A percentile compares a stretch with the other conserved stretches of the same genome.
Conservation (phyloP, 208 protist genomes). For the Trypanosoma boissoni region DNA sequence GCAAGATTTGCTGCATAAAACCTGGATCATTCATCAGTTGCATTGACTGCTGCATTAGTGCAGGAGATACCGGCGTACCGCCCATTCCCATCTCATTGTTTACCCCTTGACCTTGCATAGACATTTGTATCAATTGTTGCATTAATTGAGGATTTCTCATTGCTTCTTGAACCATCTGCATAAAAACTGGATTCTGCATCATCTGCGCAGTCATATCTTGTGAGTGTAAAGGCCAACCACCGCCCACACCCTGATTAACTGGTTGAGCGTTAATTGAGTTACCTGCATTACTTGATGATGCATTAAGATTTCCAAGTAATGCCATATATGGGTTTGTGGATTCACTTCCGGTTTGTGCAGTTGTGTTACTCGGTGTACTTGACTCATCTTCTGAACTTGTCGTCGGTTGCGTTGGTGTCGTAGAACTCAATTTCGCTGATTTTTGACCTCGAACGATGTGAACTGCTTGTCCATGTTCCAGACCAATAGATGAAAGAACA, state of each 20-base stretch:
- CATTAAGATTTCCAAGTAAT: slow-evolving; percentile 42
- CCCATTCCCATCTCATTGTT: slow-evolving; percentile 20
- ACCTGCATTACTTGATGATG: background rate
- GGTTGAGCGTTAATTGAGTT: background rate
- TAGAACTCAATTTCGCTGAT: background rate
- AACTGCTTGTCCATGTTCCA: slow-evolving; percentile 76
- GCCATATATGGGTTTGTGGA: slow-evolving; percentile 67
- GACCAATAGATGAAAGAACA: slow-evolving; percentile 64
- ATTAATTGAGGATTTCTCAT: slow-evolving; percentile 67
- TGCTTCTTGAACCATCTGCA: slow-evolving; percentile 52
- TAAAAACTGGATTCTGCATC: slow-evolving; percentile 67
- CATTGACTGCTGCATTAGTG: slow-evolving; percentile 42
- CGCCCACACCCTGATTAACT: background rate
- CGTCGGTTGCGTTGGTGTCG: slow-evolving; percentile 13
- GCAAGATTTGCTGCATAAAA: slow-evolving; percentile 36
- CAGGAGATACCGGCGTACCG: slow-evolving; percentile 29
- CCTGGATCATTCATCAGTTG: slow-evolving; percentile 60
- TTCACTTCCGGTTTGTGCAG: slow-evolving; percentile 7
- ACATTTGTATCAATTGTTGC: slow-evolving; percentile 55
- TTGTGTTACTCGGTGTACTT: slow-evolving; percentile 11
- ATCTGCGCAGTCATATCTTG: slow-evolving; percentile 39
- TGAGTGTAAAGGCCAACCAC: background rate
- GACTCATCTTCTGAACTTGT: slow-evolving; percentile 6
- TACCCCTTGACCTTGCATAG: slow-evolving; percentile 23
- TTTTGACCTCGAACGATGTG: slow-evolving; percentile 86